Evolutionary conservation across 164 flowering plant species (phyloP), one percentile per base, ranked within the genome.

Genomic region (Cinnamomum chago): DNA sequence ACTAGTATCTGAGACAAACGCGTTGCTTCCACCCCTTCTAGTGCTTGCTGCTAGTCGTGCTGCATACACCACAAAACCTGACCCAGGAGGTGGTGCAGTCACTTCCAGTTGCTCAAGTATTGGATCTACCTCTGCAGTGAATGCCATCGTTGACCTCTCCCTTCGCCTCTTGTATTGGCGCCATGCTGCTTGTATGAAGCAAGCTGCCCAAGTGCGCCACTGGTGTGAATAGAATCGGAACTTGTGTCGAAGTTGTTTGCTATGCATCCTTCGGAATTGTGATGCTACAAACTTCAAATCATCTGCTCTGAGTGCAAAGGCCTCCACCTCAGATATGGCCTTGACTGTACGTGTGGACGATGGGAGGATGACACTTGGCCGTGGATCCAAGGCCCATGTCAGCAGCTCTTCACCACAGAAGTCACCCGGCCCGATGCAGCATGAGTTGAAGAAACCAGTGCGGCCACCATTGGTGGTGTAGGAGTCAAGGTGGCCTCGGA

Each of bases 161-260:
- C 78, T 84, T 67, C 90, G 75, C 67, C 73, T 87, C 80, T 85
- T 87, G 72, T 75, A 80, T 70, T 97, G 75, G 2, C 97, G 77
- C 95, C 97, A 95, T 0, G 97, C 97, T 4, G 92, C 94, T 72
- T 95, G 98, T 22, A 95, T 78, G 75, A 86, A 95, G 73, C 97
- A 90, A 0, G 97, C 97, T n/a, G 97, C 94, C 98, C 98, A 95
- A 1, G 92, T 82, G 13, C 97, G 80, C 98, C 98, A 95, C 50
- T 95, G 98, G 76, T 90, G 97, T 0, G 97, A 90, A 75, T 93
- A 89, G 84, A 93, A 93, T 69, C 97, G 75, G 76, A 95, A 92
- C 82, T 85, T 91, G 80, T 90, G 92, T 50, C 94, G 81, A 0
- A 95, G 86, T 68, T 90, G 92, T 77, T 89, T 93, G 84, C 95